Percentiles rank a stretch among this genome's conserved stretches.
Evolutionary conservation across 257 asterid genomes (phyloP).

Genomic region (Jasminum sambac): DNA sequence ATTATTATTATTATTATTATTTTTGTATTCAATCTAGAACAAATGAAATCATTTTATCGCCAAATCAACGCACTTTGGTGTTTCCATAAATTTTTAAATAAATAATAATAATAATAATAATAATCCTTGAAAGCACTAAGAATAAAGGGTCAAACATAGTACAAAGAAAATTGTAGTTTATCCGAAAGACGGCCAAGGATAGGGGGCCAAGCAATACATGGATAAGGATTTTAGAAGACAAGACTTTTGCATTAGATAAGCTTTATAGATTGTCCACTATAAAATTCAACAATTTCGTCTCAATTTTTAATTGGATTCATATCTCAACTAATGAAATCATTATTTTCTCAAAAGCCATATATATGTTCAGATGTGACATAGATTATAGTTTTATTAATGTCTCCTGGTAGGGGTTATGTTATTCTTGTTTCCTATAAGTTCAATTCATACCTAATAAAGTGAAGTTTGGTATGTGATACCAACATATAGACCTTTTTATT

Average conservation of each 20-base stretch:
- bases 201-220: background rate
- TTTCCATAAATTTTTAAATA: background rate
- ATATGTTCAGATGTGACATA: background rate
- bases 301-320: background rate
- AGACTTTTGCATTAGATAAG: background rate
- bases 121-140: background rate
- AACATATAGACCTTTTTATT: background rate
- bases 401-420: background rate
- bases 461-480: background rate
- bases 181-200: background rate
- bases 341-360: background rate
- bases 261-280: background rate
- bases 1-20: too few species aligned
- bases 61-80: background rate
- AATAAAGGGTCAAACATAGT: background rate
- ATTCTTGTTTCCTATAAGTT: background rate
- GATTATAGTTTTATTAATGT: background rate
- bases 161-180: background rate
- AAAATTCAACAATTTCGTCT: conserved; percentile 1
- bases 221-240: background rate
- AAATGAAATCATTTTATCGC: too few species aligned
- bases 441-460: background rate
- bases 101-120: background rate
- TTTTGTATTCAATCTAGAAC: too few species aligned
- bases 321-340: too few species aligned